A percentile compares a stretch with the other conserved stretches of the same genome.
These are phyloP conservation scores for Plasmodium coatneyi DNA, from an alignment of 169 alveolate genomes.

Conservation along the genomic window DNA sequence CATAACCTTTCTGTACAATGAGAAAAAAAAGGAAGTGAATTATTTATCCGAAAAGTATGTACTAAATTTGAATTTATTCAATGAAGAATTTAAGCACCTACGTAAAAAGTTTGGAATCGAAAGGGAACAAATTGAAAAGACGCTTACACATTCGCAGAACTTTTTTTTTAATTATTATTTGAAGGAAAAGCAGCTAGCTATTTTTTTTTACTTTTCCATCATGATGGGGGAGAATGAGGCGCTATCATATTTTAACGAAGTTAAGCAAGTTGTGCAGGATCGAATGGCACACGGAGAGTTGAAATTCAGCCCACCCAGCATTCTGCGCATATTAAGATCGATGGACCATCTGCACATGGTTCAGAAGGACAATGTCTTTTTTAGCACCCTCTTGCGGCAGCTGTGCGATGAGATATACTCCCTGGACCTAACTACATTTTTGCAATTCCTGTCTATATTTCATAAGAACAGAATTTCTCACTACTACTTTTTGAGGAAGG, in stretches of 20 bases:
- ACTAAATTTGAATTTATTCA: slow-evolving; percentile 13
- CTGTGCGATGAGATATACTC: slow-evolving; percentile 44
- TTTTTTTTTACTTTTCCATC: slow-evolving; percentile 44
- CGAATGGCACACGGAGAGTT: slow-evolving; percentile 18
- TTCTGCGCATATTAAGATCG: slow-evolving; percentile 37
- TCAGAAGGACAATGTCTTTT: slow-evolving; percentile 15
- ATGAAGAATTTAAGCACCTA: slow-evolving; percentile 21
- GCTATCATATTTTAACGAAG: slow-evolving; percentile 23
- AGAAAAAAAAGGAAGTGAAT: slow-evolving; percentile 52
- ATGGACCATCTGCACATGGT: slow-evolving; percentile 27
- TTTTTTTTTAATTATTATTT: slow-evolving; percentile 65
- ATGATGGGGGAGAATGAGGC: slow-evolving; percentile 27
- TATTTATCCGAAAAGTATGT: slow-evolving; percentile 46
- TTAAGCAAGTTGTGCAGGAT: slow-evolving; percentile 12
- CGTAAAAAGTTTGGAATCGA: slow-evolving; percentile 45
- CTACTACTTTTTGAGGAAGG: slow-evolving; percentile 57
- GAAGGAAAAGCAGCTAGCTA: slow-evolving; percentile 59
- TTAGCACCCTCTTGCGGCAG: slow-evolving; percentile 9
- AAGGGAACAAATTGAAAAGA: slow-evolving; percentile 52
- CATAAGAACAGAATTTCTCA: slow-evolving; percentile 43
- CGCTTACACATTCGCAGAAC: slow-evolving; percentile 13
- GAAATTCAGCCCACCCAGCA: slow-evolving; percentile 32
- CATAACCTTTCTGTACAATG: slow-evolving; percentile 36
- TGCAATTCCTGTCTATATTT: slow-evolving; percentile 22
- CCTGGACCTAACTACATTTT: slow-evolving; percentile 9